These are phyloP conservation scores for Cicer bijugum DNA, from an alignment of 306 rosid species.

Conservation along the genomic window DNA sequence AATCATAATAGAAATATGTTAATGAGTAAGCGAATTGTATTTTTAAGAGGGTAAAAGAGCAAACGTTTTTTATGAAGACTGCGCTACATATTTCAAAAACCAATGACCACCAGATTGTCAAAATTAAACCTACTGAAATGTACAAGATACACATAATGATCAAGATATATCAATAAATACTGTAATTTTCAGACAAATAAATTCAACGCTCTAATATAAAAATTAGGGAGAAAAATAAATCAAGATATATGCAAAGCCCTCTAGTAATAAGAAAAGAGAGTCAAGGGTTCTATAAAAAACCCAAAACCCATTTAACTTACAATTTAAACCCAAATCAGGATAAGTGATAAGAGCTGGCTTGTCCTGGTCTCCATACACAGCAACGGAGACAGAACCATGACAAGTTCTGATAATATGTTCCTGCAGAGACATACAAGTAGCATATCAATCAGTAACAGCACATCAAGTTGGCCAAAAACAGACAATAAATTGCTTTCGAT, in stretches of 20 bases:
- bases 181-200: neutral
- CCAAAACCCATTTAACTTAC: slow-evolving; percentile 57
- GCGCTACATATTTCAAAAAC: slow-evolving; percentile 17
- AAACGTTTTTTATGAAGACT: neutral
- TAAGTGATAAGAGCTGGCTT: slow-evolving; percentile 93
- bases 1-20: neutral
- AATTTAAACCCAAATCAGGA: slow-evolving; percentile 91
- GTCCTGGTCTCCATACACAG: slow-evolving; percentile 90
- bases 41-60: neutral
- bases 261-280: neutral
- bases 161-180: slow-evolving; percentile 1
- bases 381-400: slow-evolving; percentile 72
- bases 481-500: neutral
- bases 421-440: slow-evolving; percentile 56
- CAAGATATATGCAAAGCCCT: slow-evolving; percentile 6
- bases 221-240: neutral
- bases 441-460: slow-evolving; percentile 34
- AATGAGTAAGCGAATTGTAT: slow-evolving; percentile 1
- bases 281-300: slow-evolving; percentile 8
- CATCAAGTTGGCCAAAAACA: slow-evolving; percentile 25
- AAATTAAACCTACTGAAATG: slow-evolving; percentile 14
- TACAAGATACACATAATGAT: neutral
- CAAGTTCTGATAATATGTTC: slow-evolving; percentile 78
- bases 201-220: neutral
- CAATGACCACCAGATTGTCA: neutral